A percentile compares a stretch with the other conserved stretches of the same genome.
Evolutionary conservation across 2,329 filamentous ascomycete species (phyloP).

Genomic region (Curvularia sp.): DNA sequence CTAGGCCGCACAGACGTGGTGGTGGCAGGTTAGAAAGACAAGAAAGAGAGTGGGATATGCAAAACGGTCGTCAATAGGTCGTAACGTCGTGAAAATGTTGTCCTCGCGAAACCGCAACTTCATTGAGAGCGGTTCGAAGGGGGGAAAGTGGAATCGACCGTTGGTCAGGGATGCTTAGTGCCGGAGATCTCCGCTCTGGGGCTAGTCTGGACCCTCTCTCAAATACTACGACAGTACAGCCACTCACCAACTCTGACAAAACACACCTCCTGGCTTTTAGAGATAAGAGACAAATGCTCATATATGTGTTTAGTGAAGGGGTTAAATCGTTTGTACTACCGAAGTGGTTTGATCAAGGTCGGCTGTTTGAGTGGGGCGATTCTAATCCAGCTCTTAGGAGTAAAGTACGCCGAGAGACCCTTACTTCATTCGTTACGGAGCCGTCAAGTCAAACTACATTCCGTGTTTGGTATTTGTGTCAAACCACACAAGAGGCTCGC

Average conservation of each 20-base stretch:
- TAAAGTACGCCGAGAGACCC: background rate
- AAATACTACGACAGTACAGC: no score
- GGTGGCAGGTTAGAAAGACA: conserved; percentile 12
- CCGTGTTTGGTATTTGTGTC: background rate
- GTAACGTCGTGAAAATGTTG: conserved; percentile 40
- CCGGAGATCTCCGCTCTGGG: conserved; percentile 20
- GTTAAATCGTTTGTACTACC: no score
- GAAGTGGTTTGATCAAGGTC: no score
- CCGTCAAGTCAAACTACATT: background rate
- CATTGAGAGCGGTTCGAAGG: conserved; percentile 19
- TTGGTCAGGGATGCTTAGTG: conserved; percentile 19
- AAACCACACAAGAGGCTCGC: background rate
- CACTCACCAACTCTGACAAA: no score
- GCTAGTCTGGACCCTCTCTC: background rate
- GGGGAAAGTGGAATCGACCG: conserved; percentile 25
- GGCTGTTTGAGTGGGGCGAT: no score
- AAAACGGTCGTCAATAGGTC: conserved; percentile 40
- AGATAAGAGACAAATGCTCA: no score
- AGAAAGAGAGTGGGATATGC: conserved; percentile 27
- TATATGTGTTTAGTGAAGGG: no score
- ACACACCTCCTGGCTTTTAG: no score
- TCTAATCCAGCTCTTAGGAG: no score
- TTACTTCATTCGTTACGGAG: background rate
- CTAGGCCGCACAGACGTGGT: conserved; percentile 3
- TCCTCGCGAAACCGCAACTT: conserved; percentile 18